phyloP scores from a whole-genome alignment of 192 early-diverging fungal species.

The Funneliformis geosporum region DNA sequence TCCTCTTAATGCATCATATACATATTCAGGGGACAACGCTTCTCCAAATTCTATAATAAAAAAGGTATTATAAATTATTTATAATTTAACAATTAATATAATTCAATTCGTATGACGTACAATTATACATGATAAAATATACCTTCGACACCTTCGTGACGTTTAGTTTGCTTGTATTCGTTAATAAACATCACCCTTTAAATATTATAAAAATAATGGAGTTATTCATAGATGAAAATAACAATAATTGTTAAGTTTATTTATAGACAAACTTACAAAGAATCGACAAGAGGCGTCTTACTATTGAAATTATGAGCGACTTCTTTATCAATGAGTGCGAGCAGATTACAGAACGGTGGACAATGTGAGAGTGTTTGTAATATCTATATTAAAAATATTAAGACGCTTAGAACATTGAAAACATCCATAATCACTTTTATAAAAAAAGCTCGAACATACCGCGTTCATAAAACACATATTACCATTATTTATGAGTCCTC shows the following conservation, averaged over 20 bases:
- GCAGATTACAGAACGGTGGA: constrained; percentile 88
- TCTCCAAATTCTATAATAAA: constrained; percentile 56
- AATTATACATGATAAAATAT: background rate
- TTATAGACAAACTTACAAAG: constrained; percentile 62
- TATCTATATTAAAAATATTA: constrained; percentile 43
- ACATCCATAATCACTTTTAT: background rate
- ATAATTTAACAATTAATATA: no score
- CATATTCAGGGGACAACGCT: constrained; percentile 90
- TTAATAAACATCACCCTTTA: constrained; percentile 62
- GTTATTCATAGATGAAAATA: background rate
- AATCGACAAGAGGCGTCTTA: constrained; percentile 79
- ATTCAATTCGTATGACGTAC: background rate
- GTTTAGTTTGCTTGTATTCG: constrained; percentile 52
- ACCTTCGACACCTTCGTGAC: constrained; percentile 18
- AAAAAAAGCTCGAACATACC: constrained; percentile 50
- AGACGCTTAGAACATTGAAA: no score
- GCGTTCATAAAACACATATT: constrained; percentile 99
- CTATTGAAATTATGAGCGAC: constrained; percentile 72
- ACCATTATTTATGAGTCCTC: constrained; percentile 93
- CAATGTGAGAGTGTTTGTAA: constrained; percentile 93
- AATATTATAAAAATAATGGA: background rate
- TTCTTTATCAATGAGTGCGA: constrained; percentile 64
- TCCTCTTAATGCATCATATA: constrained; percentile 85
- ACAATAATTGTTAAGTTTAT: background rate
- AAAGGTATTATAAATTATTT: no score